Evolutionary conservation across 2,329 filamentous ascomycete species (phyloP).

Genomic region (Botryotinia calthae): DNA sequence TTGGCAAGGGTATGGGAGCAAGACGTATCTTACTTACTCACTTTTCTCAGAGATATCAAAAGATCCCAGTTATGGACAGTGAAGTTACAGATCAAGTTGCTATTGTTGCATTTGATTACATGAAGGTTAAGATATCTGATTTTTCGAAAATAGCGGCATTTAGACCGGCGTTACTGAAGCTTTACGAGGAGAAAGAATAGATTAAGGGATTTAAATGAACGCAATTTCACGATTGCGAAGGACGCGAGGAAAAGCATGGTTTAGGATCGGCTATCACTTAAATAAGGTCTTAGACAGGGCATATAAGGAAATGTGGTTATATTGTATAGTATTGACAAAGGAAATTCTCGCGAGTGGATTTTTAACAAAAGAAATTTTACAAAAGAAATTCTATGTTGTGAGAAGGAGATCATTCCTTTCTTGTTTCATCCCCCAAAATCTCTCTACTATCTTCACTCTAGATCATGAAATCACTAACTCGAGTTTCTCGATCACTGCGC

Average conservation of each 20-base stretch:
- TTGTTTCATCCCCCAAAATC: background rate
- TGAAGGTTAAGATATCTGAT: slow-evolving; percentile 69
- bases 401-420: slow-evolving; percentile 10
- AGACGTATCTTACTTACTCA: slow-evolving; percentile 83
- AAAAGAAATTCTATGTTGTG: background rate
- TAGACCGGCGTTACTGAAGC: slow-evolving; percentile 55
- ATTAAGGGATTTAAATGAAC: slow-evolving; percentile 12
- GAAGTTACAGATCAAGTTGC: slow-evolving; percentile 57
- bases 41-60: slow-evolving; percentile 85
- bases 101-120: slow-evolving; percentile 75
- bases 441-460: background rate
- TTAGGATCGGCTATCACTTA: background rate
- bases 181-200: slow-evolving; percentile 48
- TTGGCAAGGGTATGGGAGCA: slow-evolving; percentile 77
- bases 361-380: background rate
- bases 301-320: background rate
- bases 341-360: background rate
- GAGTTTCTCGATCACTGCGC: background rate
- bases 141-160: slow-evolving; percentile 65
- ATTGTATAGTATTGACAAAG: slow-evolving; percentile 8
- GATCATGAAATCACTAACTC: slow-evolving; percentile 8
- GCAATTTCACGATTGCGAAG: background rate
- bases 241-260: background rate
- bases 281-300: background rate
- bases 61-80: slow-evolving; percentile 41